Conservation (phyloP, 805 yeast species). For the Ogataea thermomethanolica region DNA sequence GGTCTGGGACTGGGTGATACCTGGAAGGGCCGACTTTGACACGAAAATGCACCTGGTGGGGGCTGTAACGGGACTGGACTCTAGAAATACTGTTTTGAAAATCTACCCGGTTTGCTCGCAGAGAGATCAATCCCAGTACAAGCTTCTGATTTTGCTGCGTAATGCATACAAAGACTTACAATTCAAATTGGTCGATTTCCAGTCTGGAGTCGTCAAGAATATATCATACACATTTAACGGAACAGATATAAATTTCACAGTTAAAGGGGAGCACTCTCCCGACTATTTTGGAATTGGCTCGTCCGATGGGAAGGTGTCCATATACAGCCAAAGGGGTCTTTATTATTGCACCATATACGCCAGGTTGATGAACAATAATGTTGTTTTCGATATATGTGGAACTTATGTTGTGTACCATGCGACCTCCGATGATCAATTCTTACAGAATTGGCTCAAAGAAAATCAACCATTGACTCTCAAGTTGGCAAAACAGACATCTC, state of each 20-base stretch:
- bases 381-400: constrained; percentile 48
- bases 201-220: not conserved
- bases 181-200: constrained; percentile 10
- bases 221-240: constrained; percentile 5
- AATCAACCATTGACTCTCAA: constrained; percentile 41
- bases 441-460: constrained; percentile 12
- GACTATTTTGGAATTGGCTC: constrained; percentile 19
- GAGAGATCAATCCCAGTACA: constrained; percentile 23
- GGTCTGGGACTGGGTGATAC: constrained; percentile 38
- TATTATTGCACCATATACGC: too few species aligned
- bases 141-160: constrained; percentile 15
- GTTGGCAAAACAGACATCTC: constrained; percentile 44
- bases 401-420: constrained; percentile 49
- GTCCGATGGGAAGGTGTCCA: constrained; percentile 15
- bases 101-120: constrained; percentile 26
- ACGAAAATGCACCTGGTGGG: constrained; percentile 31
- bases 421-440: constrained; percentile 34
- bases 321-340: constrained; percentile 4
- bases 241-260: constrained; percentile 9
- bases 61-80: constrained; percentile 9
- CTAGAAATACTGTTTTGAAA: constrained; percentile 13
- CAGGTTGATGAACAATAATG: constrained; percentile 31
- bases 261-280: constrained; percentile 11
- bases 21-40: constrained; percentile 15
- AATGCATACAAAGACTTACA: constrained; percentile 21